Percentiles rank a stretch among this genome's conserved stretches.
These are phyloP conservation scores for Colletotrichum liriopes DNA, from an alignment of 2,329 filamentous ascomycete genomes.

Conservation along the genomic window DNA sequence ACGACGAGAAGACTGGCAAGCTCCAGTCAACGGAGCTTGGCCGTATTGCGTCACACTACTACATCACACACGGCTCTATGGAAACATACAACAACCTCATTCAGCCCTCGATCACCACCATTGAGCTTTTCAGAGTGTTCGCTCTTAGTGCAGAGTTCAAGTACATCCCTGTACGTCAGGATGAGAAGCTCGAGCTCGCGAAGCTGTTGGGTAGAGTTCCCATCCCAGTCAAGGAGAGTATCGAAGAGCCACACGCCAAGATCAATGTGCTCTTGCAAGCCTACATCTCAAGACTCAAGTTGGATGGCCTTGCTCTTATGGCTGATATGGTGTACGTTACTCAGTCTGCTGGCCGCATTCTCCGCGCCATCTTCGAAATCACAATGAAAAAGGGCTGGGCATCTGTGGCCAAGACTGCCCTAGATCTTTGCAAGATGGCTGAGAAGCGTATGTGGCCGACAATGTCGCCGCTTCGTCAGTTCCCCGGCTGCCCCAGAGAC, in stretches of 20 bases:
- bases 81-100: conserved; percentile 96
- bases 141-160: conserved; percentile 98
- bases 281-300: conserved; percentile 93
- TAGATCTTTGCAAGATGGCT: conserved; percentile 98
- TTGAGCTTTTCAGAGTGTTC: conserved; percentile 97
- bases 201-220: conserved; percentile 92
- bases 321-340: conserved; percentile 99
- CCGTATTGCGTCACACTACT: conserved; percentile 97
- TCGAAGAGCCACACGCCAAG: conserved; percentile 97
- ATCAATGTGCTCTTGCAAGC: conserved; percentile 98
- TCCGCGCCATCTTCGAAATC: conserved; percentile 97
- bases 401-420: conserved; percentile 89
- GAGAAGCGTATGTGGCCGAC: conserved; percentile 99
- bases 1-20: conserved; percentile 93
- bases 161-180: conserved; percentile 96
- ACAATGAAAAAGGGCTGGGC: conserved; percentile 98
- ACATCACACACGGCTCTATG: conserved; percentile 97
- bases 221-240: conserved; percentile 96
- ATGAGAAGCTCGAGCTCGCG: conserved; percentile 96
- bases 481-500: conserved; percentile 84
- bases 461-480: conserved; percentile 96
- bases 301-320: conserved; percentile 96
- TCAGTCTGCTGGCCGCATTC: conserved; percentile 95
- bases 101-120: conserved; percentile 91
- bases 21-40: conserved; percentile 94